These are phyloP conservation scores for Aspergillus costaricaensis DNA, from an alignment of 2,329 filamentous ascomycete species.

Conservation along the genomic window DNA sequence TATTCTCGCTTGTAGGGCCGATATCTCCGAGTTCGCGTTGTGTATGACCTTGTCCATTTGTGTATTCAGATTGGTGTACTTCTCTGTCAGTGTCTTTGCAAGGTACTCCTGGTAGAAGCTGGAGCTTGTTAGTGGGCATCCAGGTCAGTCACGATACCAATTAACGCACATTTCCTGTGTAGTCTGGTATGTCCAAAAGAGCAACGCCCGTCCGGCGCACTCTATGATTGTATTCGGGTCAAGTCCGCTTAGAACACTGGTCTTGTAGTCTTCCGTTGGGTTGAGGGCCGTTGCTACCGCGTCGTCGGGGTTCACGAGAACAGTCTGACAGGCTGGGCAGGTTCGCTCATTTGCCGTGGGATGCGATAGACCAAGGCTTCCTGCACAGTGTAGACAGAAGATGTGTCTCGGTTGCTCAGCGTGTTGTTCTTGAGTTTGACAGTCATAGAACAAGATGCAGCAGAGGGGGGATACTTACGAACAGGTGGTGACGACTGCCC, in stretches of 20 bases:
- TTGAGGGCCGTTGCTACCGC: constrained; percentile 70
- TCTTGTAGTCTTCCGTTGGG: constrained; percentile 87
- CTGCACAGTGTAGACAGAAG: constrained; percentile 77
- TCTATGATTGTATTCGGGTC: constrained; percentile 83
- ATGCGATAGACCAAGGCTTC: constrained; percentile 62
- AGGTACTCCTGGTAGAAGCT: constrained; percentile 78
- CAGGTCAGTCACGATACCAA: background rate
- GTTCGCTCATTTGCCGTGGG: constrained; percentile 55
- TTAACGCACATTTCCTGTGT: constrained; percentile 73
- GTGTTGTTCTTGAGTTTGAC: background rate
- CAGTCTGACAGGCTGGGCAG: constrained; percentile 76
- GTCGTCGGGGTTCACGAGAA: constrained; percentile 72
- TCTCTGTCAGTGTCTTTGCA: constrained; percentile 70
- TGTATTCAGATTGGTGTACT: constrained; percentile 64
- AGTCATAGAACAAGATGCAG: constrained; percentile 4
- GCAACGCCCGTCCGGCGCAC: constrained; percentile 74
- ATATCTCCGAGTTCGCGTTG: constrained; percentile 74
- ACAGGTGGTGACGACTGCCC: constrained; percentile 85
- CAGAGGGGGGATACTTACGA: constrained; percentile 56
- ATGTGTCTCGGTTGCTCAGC: constrained; percentile 64
- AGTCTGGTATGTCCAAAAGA: constrained; percentile 85
- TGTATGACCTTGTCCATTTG: constrained; percentile 73
- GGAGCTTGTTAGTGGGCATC: constrained; percentile 12
- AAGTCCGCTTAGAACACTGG: constrained; percentile 78
- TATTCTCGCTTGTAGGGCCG: constrained; percentile 65